Base-by-base conservation (phyloP, 225 moss, liverwort and hornwort species). In the Thuidium tamariscinum region DNA sequence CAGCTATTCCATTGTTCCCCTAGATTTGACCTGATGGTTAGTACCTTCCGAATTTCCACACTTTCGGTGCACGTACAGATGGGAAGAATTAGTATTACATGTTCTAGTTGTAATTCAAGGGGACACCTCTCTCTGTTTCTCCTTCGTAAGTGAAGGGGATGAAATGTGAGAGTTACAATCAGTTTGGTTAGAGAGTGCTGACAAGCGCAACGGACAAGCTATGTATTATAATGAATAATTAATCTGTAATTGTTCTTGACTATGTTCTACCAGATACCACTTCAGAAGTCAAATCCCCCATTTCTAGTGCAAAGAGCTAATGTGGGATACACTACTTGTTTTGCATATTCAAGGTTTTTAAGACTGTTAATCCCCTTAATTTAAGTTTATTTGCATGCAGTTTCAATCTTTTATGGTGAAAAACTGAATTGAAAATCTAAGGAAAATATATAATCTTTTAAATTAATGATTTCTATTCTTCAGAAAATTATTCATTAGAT, bases 1-100 rank as follows among this genome's bases (percentile, higher is more conserved):
- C 32, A 86, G 63, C 74, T 83, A 83, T 83, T 72, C 78, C 71
- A 84, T 79, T 91, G 71, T 80, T 88, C 69, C 41, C 68, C 85
- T 37, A 72, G 83, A 84, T 88, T 76, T 85, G 82, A 83, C 48
- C 70, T 70, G 70, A 81, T 88, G 66, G 67, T 86, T 86, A 42
- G 49, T 65, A 10, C 74, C 19, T 57, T 77, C 49, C 41, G 16
- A 62, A 48, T 41, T 80, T 80, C 39, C 80, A 80, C 56, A 44
- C 56, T 84, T 52, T 76, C 20, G 82, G n/a, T 46, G 72, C 52
- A 23, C 74, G 22, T 74, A 29, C 67, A 74, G 68, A 44, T 69
- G 22, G 37, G 84, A 81, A 36, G 84, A 64, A 77, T 79, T 39
- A 71, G 51, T 66, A 32, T 55, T 57, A 37, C 21, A 16, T 77